Base-by-base conservation (phyloP, 2,329 filamentous ascomycete genomes). In the Aspergillus nomiae region DNA sequence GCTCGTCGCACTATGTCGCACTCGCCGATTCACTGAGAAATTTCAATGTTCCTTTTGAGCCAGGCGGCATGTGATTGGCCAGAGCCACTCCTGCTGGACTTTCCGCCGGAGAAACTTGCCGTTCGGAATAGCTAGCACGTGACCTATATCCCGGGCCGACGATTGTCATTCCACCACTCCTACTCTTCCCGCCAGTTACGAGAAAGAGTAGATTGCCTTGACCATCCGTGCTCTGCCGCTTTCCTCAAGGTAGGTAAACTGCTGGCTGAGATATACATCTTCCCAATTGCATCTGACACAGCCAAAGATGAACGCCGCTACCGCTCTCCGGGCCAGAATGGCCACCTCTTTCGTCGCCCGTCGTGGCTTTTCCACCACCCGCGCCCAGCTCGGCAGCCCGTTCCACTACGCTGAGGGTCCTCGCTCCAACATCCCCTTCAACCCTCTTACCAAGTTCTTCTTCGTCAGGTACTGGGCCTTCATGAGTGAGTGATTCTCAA, bases 391-490 rank as follows among this genome's bases (percentile, higher is more conserved):
- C 79, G 87, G 86, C 74, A 96, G 92, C 79, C 94, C 94, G 69
- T 97, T 96, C 90, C 95, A 99, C 87, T 99, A 99, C 86, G 90
- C 94, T 73, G 94, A 98, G 85, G 95, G 94, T 70, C 92, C 94
- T 76, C 91, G 92, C 82, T 90, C 87, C 85, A 98, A 97, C 87
- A 83, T 99, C 70, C 95, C 95, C 71, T 99, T 99, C 89, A 96
- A 99, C 87, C 91, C 95, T 71, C 86, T 92, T 84, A 94, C 89
- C 78, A 92, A 89, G 83, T 91, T 86, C 83, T 99, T 99, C 80
- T 87, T 84, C 70, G 67, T 92, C 72, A 86, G 90, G 82, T 99
- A 91, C 89, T 96, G 92, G 90, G 78, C 78, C 67, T 95, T 91
- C 84, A 89, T 89, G 86, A 79, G 89, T 91, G 77, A 66, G 84